Percentiles rank a stretch among this genome's conserved stretches.
phyloP scores from a whole-genome alignment of 2,329 filamentous ascomycete species.

The Raffaelea ambrosiae region DNA sequence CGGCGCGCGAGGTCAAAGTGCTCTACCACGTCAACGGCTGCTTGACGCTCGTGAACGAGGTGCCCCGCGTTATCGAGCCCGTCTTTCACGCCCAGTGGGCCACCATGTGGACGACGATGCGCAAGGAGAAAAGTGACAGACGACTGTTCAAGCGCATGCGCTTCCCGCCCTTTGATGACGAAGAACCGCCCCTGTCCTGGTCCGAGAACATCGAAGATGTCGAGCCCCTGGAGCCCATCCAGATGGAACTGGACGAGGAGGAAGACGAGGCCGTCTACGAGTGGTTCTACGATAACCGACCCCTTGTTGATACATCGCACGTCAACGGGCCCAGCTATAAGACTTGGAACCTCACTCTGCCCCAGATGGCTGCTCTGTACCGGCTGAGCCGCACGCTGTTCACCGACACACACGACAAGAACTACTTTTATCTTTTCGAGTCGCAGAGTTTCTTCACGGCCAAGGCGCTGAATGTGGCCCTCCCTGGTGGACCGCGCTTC shows the following conservation, averaged over 20 bases:
- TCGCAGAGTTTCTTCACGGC: slow-evolving; percentile 90
- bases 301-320: slow-evolving; percentile 82
- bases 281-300: slow-evolving; percentile 95
- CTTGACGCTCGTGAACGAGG: slow-evolving; percentile 93
- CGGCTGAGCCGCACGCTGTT: slow-evolving; percentile 84
- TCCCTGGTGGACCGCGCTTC: slow-evolving; percentile 94
- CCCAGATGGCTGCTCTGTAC: slow-evolving; percentile 94
- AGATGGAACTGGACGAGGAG: slow-evolving; percentile 93
- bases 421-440: slow-evolving; percentile 98
- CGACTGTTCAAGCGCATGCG: slow-evolving; percentile 98
- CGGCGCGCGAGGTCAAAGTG: slow-evolving; percentile 90
- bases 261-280: slow-evolving; percentile 89
- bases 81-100: slow-evolving; percentile 99
- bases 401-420: slow-evolving; percentile 88
- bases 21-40: slow-evolving; percentile 98
- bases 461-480: slow-evolving; percentile 92
- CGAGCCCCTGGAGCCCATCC: slow-evolving; percentile 92
- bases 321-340: slow-evolving; percentile 97
- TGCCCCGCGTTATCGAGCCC: slow-evolving; percentile 90
- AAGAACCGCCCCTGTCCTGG: slow-evolving; percentile 95
- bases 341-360: slow-evolving; percentile 83
- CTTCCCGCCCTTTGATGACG: slow-evolving; percentile 96
- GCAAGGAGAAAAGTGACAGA: slow-evolving; percentile 92
- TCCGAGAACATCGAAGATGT: slow-evolving; percentile 99
- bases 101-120: slow-evolving; percentile 98